Evolutionary conservation across 495 filamentous ascomycete genomes (phyloP).

Genomic region (Halenospora varia): DNA sequence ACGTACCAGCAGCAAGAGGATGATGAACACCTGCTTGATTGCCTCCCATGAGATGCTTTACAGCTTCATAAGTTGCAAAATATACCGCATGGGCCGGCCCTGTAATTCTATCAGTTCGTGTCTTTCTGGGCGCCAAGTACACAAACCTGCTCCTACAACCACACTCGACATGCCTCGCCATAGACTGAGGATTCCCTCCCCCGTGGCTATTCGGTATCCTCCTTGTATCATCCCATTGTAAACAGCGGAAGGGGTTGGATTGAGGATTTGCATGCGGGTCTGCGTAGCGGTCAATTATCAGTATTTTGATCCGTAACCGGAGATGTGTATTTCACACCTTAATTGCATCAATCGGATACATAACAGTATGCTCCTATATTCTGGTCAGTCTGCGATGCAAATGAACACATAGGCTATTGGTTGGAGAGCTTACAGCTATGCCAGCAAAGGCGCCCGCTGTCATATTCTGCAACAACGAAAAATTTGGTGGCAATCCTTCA

Average conservation of each 20-base stretch:
- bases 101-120: conserved; percentile 34
- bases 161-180: conserved; percentile 98
- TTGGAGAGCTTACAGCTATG: conserved; percentile 68
- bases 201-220: conserved; percentile 82
- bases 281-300: conserved; percentile 34
- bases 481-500: conserved; percentile 56
- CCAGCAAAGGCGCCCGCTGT: conserved; percentile 93
- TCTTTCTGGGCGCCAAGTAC: conserved; percentile 4
- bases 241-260: conserved; percentile 76
- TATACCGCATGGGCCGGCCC: conserved; percentile 97
- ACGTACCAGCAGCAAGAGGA: conserved; percentile 78
- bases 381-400: conserved; percentile 7
- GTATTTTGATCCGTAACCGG: conserved; percentile 13
- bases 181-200: conserved; percentile 84
- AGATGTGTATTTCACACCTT: conserved; percentile 61
- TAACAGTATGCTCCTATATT: conserved; percentile 76
- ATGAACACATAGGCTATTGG: not conserved
- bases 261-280: conserved; percentile 97
- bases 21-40: conserved; percentile 88
- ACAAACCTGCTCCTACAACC: conserved; percentile 86
- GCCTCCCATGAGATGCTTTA: conserved; percentile 93
- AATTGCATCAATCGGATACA: conserved; percentile 97
- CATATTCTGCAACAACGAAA: conserved; percentile 71
- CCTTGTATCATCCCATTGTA: conserved; percentile 92
- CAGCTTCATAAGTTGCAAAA: conserved; percentile 95